Percentiles rank a stretch among this genome's conserved stretches.
Conservation (phyloP, 345 rosid genomes). For the Pistacia atlantica region DNA sequence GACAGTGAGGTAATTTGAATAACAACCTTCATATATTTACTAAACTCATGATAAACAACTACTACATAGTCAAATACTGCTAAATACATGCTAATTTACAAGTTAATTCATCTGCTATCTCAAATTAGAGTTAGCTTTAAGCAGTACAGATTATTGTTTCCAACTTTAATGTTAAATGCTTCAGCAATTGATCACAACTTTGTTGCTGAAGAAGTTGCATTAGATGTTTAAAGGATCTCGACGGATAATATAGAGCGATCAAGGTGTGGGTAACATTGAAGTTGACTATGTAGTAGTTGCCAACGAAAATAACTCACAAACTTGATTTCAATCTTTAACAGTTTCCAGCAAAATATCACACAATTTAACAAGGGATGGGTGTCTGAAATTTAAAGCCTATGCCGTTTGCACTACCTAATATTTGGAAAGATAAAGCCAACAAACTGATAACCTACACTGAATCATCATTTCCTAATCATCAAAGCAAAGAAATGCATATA, state of each 20-base stretch:
- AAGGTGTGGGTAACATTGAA: neutral
- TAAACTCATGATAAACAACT: neutral
- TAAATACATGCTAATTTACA: neutral
- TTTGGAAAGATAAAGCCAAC: neutral
- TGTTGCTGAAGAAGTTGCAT: neutral
- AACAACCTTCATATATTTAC: neutral
- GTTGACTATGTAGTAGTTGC: no score
- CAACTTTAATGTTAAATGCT: neutral
- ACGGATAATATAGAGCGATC: neutral
- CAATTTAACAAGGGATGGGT: conserved; percentile 42
- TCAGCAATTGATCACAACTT: neutral
- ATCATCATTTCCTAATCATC: no score
- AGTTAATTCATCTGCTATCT: neutral
- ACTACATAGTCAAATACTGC: neutral
- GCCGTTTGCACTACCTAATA: conserved; percentile 76
- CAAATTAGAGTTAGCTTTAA: neutral
- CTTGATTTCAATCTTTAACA: no score
- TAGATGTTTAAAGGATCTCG: neutral
- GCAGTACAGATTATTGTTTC: neutral
- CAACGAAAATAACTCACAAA: no score
- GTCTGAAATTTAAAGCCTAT: conserved; percentile 19
- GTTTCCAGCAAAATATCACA: no score
- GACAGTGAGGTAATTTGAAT: neutral
- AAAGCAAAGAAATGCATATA: no score
- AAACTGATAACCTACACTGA: no score